A percentile compares a stretch with the other conserved stretches of the same genome.
Conservation (phyloP, 2,329 filamentous ascomycete species). For the Monilinia aucupariae region DNA sequence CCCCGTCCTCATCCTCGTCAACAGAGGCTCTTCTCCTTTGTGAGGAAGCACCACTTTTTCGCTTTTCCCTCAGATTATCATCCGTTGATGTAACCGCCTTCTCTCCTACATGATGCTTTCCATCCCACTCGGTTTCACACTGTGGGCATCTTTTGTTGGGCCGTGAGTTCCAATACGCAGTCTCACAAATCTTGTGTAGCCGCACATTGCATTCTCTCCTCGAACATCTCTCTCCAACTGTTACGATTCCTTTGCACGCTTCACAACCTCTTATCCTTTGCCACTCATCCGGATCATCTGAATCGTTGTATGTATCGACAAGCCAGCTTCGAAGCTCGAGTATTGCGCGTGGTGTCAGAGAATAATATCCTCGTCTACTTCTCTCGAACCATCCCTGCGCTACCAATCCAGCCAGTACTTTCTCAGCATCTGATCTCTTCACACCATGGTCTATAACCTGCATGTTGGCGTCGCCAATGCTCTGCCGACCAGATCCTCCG, state of each 20-base stretch:
- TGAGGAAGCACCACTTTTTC: slow-evolving; percentile 28
- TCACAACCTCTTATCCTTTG: slow-evolving; percentile 80
- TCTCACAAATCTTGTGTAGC: slow-evolving; percentile 71
- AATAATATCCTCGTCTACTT: slow-evolving; percentile 66
- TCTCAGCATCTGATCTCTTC: slow-evolving; percentile 72
- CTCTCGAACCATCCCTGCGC: slow-evolving; percentile 81
- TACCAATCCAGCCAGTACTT: slow-evolving; percentile 62
- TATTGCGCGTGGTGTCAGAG: slow-evolving; percentile 68
- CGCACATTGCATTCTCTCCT: slow-evolving; percentile 62
- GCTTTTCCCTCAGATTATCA: slow-evolving; percentile 32
- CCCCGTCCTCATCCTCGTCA: slow-evolving; percentile 19
- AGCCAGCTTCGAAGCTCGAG: slow-evolving; percentile 84
- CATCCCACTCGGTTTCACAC: slow-evolving; percentile 48
- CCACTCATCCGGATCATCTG: slow-evolving; percentile 52
- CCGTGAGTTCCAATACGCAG: slow-evolving; percentile 63
- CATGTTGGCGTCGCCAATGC: slow-evolving; percentile 30
- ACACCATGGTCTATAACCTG: slow-evolving; percentile 50
- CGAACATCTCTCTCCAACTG: slow-evolving; percentile 71
- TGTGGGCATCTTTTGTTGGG: slow-evolving; percentile 57
- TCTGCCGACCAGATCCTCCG: slow-evolving; percentile 39
- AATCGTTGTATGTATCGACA: slow-evolving; percentile 83
- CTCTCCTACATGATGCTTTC: slow-evolving; percentile 34
- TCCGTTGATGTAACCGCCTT: slow-evolving; percentile 34
- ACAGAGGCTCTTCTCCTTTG: slow-evolving; percentile 16
- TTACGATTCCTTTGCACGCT: slow-evolving; percentile 86